Evolutionary conservation across 495 filamentous ascomycete species (phyloP), one percentile per base, ranked within the genome.

Genomic region (Podospora bellae-mahoneyi): DNA sequence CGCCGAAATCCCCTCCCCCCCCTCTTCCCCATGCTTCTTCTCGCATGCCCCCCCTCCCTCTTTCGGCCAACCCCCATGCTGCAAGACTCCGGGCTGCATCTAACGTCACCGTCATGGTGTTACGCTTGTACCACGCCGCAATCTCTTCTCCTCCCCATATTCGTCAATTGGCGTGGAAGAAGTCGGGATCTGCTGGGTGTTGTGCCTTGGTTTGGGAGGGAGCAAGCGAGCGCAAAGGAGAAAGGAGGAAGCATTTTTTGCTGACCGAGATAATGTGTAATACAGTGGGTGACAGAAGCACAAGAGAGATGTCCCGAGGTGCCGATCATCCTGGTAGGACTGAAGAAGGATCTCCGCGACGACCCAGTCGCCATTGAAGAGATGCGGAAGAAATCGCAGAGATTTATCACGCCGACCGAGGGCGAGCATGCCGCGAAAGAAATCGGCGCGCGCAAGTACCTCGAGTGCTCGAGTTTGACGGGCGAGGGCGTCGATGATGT

Each of bases 401-500:
- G 87, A 59, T 99, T 99, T 76, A 89, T 97, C 10, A 89, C 90
- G 13, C 79, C 88, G 34, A 89, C 89, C 67, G 90, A 95, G 72
- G 95, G 92, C 66, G 89, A 89, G 64, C 88, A 90, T 53, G 90
- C 89, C 32, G 92, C 91, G 55, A 87, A 91, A 63, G 88, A 93
- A 67, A 91, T 97, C 73, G 93, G 94, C 56, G 95, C 94, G 63
- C 86, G 92, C 71, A 97, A 97, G 81, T 99, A 99, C 72, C 89
- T 99, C 61, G 95, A 99, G 77, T 99, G 95, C 80, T 97, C 94
- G 4, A 94, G 91, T 34, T 79, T 99, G 71, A 97, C 92, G n/a
- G 95, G 95, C 61, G 96, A 99, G 76, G 95, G 95, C 15, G 95
- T 99, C 26, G 95, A 99, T 78, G 95, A 99, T 79, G 95, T 99